These are phyloP conservation scores for Yamadazyma siamensis DNA, from an alignment of 1,139 yeast species.

Conservation along the genomic window DNA sequence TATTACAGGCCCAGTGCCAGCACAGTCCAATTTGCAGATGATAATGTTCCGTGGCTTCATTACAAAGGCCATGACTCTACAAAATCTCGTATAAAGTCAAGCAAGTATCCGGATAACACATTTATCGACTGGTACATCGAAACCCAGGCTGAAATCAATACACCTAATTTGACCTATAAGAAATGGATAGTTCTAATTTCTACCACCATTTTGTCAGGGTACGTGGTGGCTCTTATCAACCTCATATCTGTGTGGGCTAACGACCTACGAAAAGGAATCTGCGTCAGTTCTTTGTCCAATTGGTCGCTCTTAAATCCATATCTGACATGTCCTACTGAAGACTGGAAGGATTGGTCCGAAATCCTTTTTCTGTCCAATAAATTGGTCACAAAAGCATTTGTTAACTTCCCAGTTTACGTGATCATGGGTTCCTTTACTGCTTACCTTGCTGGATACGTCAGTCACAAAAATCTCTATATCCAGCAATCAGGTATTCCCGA, in stretches of 20 bases:
- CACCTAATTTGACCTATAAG: conserved; percentile 9
- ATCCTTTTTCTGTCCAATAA: conserved; percentile 23
- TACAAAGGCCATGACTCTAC: conserved; percentile 2
- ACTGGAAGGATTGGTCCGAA: conserved; percentile 42
- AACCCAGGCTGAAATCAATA: conserved; percentile 15
- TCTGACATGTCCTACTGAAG: conserved; percentile 42
- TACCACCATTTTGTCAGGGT: conserved; percentile 57
- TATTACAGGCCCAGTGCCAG: conserved; percentile 1
- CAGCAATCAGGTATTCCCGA: conserved; percentile 71
- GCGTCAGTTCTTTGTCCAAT: conserved; percentile 32
- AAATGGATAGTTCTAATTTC: conserved; percentile 61
- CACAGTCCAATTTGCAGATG: conserved; percentile 5
- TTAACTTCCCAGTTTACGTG: conserved; percentile 39
- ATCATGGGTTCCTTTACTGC: conserved; percentile 26
- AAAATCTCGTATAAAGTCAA: neutral
- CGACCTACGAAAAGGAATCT: conserved; percentile 52
- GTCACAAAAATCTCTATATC: conserved; percentile 41
- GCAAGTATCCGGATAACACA: conserved; percentile 27
- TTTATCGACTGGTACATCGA: conserved; percentile 36
- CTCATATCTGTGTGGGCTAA: conserved; percentile 60
- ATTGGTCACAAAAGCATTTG: conserved; percentile 17
- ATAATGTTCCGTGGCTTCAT: conserved; percentile 7
- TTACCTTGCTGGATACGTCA: conserved; percentile 28
- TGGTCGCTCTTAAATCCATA: conserved; percentile 47
- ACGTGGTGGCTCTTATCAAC: conserved; percentile 58